Percentiles rank a stretch among this genome's conserved stretches.
These are phyloP conservation scores for Taiwanofungus camphoratus DNA, from an alignment of 1,284 basidiomycete species.

Conservation along the genomic window DNA sequence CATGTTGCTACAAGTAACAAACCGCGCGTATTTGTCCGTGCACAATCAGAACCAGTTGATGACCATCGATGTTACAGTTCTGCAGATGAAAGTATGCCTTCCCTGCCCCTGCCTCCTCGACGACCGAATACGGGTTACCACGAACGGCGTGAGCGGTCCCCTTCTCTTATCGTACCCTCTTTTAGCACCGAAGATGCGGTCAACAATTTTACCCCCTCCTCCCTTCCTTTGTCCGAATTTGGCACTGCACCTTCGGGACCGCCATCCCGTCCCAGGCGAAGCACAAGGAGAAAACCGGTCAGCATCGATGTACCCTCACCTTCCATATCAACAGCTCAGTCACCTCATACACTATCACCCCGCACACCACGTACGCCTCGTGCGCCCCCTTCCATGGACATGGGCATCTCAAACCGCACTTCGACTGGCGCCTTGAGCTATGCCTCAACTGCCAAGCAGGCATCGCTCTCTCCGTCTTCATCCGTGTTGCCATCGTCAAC, in stretches of 20 bases:
- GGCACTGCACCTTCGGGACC: conserved; percentile 15
- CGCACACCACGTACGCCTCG: conserved; percentile 21
- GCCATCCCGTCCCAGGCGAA: conserved; percentile 25
- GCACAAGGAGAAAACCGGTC: conserved; percentile 20
- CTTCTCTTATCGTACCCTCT: conserved; percentile 27
- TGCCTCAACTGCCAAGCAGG: conserved; percentile 23
- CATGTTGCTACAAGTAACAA: background rate
- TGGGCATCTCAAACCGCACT: conserved; percentile 14
- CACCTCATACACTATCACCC: conserved; percentile 16
- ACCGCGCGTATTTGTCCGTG: conserved; percentile 14
- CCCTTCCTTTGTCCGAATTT: conserved; percentile 24
- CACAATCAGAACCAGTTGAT: conserved; percentile 18
- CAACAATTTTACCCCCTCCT: conserved; percentile 23
- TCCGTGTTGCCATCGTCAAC: conserved; percentile 19
- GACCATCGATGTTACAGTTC: conserved; percentile 5
- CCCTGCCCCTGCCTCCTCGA: conserved; percentile 28
- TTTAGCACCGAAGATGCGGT: conserved; percentile 29
- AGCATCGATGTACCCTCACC: conserved; percentile 18
- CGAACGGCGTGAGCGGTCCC: conserved; percentile 7
- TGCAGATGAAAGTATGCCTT: conserved; percentile 16
- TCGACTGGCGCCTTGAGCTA: conserved; percentile 28
- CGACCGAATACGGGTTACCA: conserved; percentile 11
- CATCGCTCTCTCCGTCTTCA: conserved; percentile 14
- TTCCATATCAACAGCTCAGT: conserved; percentile 15
- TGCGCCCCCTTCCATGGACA: conserved; percentile 18